phyloP scores from a whole-genome alignment of 169 alveolate species.

The Eimeria brunetti region DNA sequence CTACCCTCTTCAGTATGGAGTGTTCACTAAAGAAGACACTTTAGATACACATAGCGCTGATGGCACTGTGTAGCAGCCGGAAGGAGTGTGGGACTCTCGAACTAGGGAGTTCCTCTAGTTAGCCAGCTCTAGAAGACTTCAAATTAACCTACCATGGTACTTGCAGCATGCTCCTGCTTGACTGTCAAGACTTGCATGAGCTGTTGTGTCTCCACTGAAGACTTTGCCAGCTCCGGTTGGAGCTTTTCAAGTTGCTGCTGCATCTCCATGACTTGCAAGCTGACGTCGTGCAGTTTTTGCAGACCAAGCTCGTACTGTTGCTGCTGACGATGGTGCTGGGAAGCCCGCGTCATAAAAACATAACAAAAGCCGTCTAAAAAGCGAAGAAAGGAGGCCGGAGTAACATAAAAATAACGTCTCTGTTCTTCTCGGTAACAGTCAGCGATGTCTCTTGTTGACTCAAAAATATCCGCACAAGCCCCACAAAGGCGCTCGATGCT shows the following conservation, averaged over 20 bases:
- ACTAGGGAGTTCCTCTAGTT: background rate
- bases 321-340: slow-evolving; percentile 88
- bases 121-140: background rate
- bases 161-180: slow-evolving; percentile 94
- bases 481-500: slow-evolving; percentile 47
- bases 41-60: background rate
- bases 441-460: slow-evolving; percentile 89
- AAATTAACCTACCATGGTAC: slow-evolving; percentile 83
- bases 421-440: slow-evolving; percentile 90
- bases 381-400: slow-evolving; percentile 97
- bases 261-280: slow-evolving; percentile 92
- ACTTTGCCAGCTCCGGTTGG: slow-evolving; percentile 90
- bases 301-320: slow-evolving; percentile 95
- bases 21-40: background rate
- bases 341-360: slow-evolving; percentile 93
- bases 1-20: background rate
- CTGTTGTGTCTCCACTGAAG: slow-evolving; percentile 94
- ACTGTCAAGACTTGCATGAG: slow-evolving; percentile 92
- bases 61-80: background rate
- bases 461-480: slow-evolving; percentile 94
- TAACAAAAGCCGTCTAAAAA: slow-evolving; percentile 95
- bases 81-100: background rate
- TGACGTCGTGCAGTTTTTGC: slow-evolving; percentile 95
- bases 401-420: slow-evolving; percentile 95
- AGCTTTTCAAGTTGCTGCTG: slow-evolving; percentile 91